These are phyloP conservation scores for Capsicum rhomboideum DNA, from an alignment of 257 asterid genomes.

Conservation along the genomic window DNA sequence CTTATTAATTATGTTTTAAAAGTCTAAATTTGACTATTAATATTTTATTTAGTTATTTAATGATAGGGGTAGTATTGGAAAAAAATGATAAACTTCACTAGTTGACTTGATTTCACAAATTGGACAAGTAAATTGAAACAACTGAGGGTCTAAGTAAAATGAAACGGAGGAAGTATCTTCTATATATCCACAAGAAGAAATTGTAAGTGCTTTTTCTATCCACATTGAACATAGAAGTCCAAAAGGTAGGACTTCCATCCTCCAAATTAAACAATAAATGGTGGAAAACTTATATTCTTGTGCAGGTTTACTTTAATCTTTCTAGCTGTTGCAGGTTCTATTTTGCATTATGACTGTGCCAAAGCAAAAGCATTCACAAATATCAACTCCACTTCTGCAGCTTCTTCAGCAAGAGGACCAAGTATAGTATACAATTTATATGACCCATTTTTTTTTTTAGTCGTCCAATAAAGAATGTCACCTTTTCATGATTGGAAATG, in stretches of 20 bases:
- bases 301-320: not conserved
- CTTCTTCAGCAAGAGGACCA: conserved; percentile 18
- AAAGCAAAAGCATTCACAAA: not conserved
- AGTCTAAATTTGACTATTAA: too few species aligned
- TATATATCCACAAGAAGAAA: not conserved
- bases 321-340: not conserved
- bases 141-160: too few species aligned
- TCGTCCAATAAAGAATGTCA: too few species aligned
- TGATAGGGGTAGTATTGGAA: too few species aligned
- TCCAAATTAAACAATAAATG: not conserved
- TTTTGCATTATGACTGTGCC: not conserved
- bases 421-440: not conserved
- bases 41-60: too few species aligned
- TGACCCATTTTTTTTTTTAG: too few species aligned
- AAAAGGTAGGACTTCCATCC: not conserved
- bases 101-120: too few species aligned
- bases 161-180: too few species aligned
- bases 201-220: not conserved
- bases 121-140: too few species aligned
- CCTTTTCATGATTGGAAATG: too few species aligned
- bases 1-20: too few species aligned
- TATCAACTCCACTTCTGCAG: conserved; percentile 9
- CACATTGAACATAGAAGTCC: not conserved
- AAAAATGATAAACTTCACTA: too few species aligned
- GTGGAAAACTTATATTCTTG: not conserved